Base-by-base conservation (phyloP, 2,329 filamentous ascomycete genomes). In the Trichophyton rubrum region DNA sequence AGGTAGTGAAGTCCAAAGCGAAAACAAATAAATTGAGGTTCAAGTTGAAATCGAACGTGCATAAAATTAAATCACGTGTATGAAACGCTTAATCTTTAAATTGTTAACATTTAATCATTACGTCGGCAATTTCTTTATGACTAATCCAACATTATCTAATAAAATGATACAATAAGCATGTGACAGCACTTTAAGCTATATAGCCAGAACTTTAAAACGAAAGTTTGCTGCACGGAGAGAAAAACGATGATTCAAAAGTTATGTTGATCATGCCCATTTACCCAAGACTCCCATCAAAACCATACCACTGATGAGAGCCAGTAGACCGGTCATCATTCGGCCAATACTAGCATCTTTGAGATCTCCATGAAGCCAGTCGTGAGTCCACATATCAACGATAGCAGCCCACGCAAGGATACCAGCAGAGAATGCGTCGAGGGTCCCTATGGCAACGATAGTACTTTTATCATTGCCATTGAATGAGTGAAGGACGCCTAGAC, bases 371-470 rank as follows among this genome's bases (percentile, higher is more conserved):
- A 86, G 80, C 88, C 88, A 91, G 68, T 91, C 88, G 45, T 81
- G 77, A 1, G 85, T 85, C 82, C 85, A 85, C 86, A 91, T 90
- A 74, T 90, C 87, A 0, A 90, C 87, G 1, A 90, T 73, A 1
- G 86, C 86, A 1, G 90, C 87, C 86, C 88, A 91, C n/a, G 87
- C 75, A 35, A 91, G 77, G 51, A 92, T 88, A 30, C 88, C 88
- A 0, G 88, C 86, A 0, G 84, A 88, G 8, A 90, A 68, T 4
- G 87, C 85, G 70, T 91, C 85, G 1, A 91, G 76, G 0, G 86
- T 89, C 0, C 87, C 88, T 40, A 90, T 83, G 1, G 87, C 84
- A 49, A 90, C 72, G 45, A 90, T 77, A 0, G 87, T 90, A 1
- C 78, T 77, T 2, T 78, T 80, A 65, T 88, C 81, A 66, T 88